phyloP scores from a whole-genome alignment of 495 filamentous ascomycete genomes.

The Staphylotrichum longicolle region DNA sequence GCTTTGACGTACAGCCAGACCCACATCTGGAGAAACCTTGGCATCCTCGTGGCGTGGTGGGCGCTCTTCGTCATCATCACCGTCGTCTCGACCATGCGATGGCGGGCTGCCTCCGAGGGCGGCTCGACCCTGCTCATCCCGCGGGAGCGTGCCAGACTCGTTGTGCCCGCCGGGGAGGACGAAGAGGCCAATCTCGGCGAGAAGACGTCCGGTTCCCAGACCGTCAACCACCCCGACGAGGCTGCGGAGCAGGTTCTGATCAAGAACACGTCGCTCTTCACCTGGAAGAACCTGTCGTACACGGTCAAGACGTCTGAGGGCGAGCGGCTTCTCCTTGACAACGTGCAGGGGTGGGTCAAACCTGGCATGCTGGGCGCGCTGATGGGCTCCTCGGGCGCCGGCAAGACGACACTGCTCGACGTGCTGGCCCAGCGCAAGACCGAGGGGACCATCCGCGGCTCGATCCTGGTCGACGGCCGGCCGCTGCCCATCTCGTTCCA shows the following conservation, averaged over 20 bases:
- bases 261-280: slow-evolving; percentile 55
- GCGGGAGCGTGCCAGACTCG: slow-evolving; percentile 34
- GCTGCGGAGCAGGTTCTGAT: slow-evolving; percentile 31
- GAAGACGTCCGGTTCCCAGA: slow-evolving; percentile 38
- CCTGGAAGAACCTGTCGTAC: slow-evolving; percentile 60
- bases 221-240: slow-evolving; percentile 41
- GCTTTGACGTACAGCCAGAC: slow-evolving; percentile 60
- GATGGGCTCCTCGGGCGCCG: slow-evolving; percentile 81
- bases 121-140: slow-evolving; percentile 36
- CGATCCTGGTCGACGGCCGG: slow-evolving; percentile 75
- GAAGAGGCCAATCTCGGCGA: slow-evolving; percentile 37
- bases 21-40: slow-evolving; percentile 81
- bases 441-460: slow-evolving; percentile 64
- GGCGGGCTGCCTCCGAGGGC: slow-evolving; percentile 46
- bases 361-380: slow-evolving; percentile 76
- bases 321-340: slow-evolving; percentile 59
- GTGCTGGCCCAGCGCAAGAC: slow-evolving; percentile 73
- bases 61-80: slow-evolving; percentile 67
- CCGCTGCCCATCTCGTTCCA: slow-evolving; percentile 71
- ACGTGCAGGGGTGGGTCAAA: slow-evolving; percentile 72
- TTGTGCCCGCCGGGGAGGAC: slow-evolving; percentile 18
- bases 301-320: slow-evolving; percentile 63
- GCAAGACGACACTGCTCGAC: slow-evolving; percentile 66
- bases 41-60: slow-evolving; percentile 65
- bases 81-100: slow-evolving; percentile 53